phyloP scores from a whole-genome alignment of 306 rosid genomes.

The Cucumis cinereus region DNA sequence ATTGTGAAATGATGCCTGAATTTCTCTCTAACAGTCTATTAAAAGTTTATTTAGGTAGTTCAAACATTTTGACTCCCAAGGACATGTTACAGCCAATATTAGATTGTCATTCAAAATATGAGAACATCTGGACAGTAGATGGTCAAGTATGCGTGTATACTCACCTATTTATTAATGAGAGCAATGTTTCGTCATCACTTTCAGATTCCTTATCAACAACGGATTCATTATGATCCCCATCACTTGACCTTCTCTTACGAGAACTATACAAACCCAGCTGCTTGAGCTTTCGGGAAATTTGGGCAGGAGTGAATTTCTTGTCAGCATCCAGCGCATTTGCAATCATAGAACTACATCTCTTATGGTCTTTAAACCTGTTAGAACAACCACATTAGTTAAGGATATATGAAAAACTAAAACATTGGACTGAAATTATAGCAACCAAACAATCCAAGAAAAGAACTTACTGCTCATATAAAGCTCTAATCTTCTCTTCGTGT shows the following conservation, averaged over 20 bases:
- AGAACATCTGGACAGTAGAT: neutral
- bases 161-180: slow-evolving; percentile 55
- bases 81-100: neutral
- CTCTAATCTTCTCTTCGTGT: slow-evolving; percentile 54
- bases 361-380: slow-evolving; percentile 66
- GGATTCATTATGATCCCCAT: slow-evolving; percentile 24
- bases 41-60: neutral
- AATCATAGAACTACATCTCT: slow-evolving; percentile 74
- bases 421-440: neutral
- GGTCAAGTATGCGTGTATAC: neutral
- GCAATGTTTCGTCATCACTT: slow-evolving; percentile 60
- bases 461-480: slow-evolving; percentile 76
- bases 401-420: neutral
- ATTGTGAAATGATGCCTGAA: neutral
- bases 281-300: slow-evolving; percentile 74
- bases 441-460: slow-evolving; percentile 14
- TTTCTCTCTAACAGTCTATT: neutral
- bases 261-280: slow-evolving; percentile 62
- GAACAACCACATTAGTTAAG: neutral
- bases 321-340: slow-evolving; percentile 63
- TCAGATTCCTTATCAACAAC: slow-evolving; percentile 21
- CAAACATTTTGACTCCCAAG: neutral
- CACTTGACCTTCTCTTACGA: slow-evolving; percentile 32
- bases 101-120: neutral
- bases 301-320: slow-evolving; percentile 53